These are phyloP conservation scores for Penstemon barbatus DNA, from an alignment of 257 asterid species.

Conservation along the genomic window DNA sequence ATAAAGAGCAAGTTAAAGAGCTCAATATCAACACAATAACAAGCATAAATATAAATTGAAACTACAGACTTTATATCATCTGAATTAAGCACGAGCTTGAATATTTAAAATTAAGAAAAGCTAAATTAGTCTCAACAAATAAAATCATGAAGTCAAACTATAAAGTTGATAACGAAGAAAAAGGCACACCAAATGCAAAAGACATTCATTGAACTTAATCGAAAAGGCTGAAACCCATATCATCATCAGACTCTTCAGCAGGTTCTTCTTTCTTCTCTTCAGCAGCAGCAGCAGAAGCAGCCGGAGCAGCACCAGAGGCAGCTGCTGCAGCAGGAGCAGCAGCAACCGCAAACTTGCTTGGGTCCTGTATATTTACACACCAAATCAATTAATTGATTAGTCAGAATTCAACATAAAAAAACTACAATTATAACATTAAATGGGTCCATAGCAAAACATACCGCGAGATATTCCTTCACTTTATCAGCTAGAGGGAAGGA, in stretches of 20 bases:
- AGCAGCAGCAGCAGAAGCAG: slow-evolving; percentile 48
- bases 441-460: slow-evolving; percentile 13
- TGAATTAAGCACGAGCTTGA: too few species aligned
- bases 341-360: slow-evolving; percentile 76
- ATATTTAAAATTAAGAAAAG: too few species aligned
- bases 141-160: neutral
- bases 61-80: too few species aligned
- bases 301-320: slow-evolving; percentile 39
- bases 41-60: too few species aligned
- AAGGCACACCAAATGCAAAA: neutral
- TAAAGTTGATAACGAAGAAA: neutral
- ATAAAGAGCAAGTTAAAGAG: too few species aligned
- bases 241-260: slow-evolving; percentile 79
- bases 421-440: neutral
- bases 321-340: slow-evolving; percentile 52
- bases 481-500: slow-evolving; percentile 89
- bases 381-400: too few species aligned
- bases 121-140: too few species aligned
- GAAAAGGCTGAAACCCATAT: slow-evolving; percentile 76
- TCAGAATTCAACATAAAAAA: too few species aligned
- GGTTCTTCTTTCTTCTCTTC: slow-evolving; percentile 81
- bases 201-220: slow-evolving; percentile 42
- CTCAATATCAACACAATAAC: too few species aligned
- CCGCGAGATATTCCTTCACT: slow-evolving; percentile 85
- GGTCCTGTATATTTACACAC: slow-evolving; percentile 47